Evolutionary conservation across 169 alveolate genomes (phyloP).

Genomic region (Blepharisma undulans): DNA sequence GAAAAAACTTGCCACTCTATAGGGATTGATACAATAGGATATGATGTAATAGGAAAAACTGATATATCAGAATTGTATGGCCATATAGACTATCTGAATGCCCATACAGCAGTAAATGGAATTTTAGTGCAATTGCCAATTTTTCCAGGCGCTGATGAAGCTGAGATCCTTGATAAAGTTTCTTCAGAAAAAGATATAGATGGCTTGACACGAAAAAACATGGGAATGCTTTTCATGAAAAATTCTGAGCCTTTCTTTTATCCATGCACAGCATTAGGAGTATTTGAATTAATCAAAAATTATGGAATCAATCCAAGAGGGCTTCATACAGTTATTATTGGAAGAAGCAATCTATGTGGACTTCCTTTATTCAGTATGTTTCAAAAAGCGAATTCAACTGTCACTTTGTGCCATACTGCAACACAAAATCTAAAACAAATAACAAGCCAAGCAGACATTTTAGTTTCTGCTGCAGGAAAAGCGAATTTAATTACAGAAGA

Average conservation of each 20-base stretch:
- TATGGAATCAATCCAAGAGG: slow-evolving; percentile 47
- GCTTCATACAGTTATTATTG: slow-evolving; percentile 46
- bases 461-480: slow-evolving; percentile 52
- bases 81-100: slow-evolving; percentile 37
- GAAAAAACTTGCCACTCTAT: neutral
- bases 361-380: slow-evolving; percentile 52
- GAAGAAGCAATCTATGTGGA: slow-evolving; percentile 61
- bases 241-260: slow-evolving; percentile 40
- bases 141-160: slow-evolving; percentile 42
- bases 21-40: neutral
- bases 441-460: slow-evolving; percentile 51
- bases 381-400: slow-evolving; percentile 43
- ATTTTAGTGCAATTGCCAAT: slow-evolving; percentile 60
- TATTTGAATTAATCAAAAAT: slow-evolving; percentile 38
- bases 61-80: slow-evolving; percentile 38
- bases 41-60: neutral
- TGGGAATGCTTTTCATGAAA: slow-evolving; percentile 45
- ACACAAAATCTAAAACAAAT: slow-evolving; percentile 42
- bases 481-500: slow-evolving; percentile 70
- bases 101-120: slow-evolving; percentile 48
- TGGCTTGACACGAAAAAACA: slow-evolving; percentile 57
- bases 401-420: slow-evolving; percentile 50
- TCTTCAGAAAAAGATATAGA: slow-evolving; percentile 54
- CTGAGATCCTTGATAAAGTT: slow-evolving; percentile 32
- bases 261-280: slow-evolving; percentile 58